phyloP scores from a whole-genome alignment of 768 basidiomycete species.

The Kwoniella dejecticola region DNA sequence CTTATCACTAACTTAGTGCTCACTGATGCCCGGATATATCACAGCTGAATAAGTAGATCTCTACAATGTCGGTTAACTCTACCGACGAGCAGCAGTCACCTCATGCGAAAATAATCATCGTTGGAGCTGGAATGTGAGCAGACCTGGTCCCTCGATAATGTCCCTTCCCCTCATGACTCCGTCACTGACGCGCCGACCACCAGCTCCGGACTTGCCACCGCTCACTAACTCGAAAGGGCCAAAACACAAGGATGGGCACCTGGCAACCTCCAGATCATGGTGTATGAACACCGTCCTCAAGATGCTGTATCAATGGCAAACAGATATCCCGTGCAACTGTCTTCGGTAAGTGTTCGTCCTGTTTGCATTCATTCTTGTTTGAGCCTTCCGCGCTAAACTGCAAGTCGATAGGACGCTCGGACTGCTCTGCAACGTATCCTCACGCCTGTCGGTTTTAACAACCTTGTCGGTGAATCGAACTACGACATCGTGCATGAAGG shows the following conservation, averaged over 20 bases:
- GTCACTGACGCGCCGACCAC: too few species aligned
- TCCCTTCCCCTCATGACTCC: neutral
- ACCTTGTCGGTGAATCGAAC: neutral
- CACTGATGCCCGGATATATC: too few species aligned
- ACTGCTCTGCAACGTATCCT: constrained; percentile 12
- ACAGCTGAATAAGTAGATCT: too few species aligned
- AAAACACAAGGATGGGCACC: constrained; percentile 4
- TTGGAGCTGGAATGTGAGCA: constrained; percentile 27
- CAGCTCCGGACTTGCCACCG: constrained; percentile 15
- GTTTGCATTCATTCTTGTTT: neutral
- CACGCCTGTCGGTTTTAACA: neutral
- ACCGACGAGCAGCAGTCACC: too few species aligned
- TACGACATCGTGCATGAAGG: constrained; percentile 25
- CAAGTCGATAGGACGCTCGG: constrained; percentile 17
- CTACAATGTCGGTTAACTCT: too few species aligned
- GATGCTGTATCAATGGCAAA: neutral
- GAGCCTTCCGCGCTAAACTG: too few species aligned
- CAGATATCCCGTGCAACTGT: constrained; percentile 17
- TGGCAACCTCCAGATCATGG: neutral
- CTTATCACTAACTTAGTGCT: too few species aligned
- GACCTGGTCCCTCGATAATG: neutral
- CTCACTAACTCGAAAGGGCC: constrained; percentile 17
- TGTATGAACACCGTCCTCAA: constrained; percentile 18
- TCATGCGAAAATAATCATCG: constrained; percentile 19
- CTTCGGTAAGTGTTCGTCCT: constrained; percentile 2